Percentiles rank a stretch among this genome's conserved stretches.
Evolutionary conservation across 176 grass and related monocot species (phyloP).

Genomic region (Saccharum officinarum): DNA sequence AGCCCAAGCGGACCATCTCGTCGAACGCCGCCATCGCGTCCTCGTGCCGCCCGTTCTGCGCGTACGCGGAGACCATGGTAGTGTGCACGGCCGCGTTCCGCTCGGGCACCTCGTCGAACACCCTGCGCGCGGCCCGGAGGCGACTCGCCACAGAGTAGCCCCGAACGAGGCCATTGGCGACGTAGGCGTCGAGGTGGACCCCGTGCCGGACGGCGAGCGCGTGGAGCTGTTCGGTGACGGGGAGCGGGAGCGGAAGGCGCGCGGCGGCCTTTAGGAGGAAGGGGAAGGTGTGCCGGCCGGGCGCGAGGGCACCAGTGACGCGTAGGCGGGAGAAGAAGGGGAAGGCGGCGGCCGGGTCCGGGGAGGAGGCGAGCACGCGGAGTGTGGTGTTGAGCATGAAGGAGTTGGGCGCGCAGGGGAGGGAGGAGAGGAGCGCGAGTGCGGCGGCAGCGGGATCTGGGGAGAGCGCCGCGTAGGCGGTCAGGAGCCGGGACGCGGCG

Average conservation of each 20-base stretch:
- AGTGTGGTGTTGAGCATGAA: constrained; percentile 57
- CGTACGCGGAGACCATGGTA: constrained; percentile 46
- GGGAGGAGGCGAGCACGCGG: constrained; percentile 31
- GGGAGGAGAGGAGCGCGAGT: constrained; percentile 30
- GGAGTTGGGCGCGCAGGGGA: constrained; percentile 33
- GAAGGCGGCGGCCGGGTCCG: constrained; percentile 35
- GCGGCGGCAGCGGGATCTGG: constrained; percentile 22
- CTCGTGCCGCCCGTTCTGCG: constrained; percentile 29
- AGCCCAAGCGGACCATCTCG: constrained; percentile 36
- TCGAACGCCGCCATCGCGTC: constrained; percentile 41
- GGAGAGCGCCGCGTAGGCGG: constrained; percentile 34
- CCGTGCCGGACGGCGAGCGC: constrained; percentile 36
- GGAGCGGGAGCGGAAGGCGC: not conserved
- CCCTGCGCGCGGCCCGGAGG: not conserved
- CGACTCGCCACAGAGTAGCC: constrained; percentile 24
- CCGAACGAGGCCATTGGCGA: constrained; percentile 45
- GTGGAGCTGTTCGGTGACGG: constrained; percentile 35
- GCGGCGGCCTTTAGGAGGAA: constrained; percentile 56
- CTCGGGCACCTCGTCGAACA: constrained; percentile 47
- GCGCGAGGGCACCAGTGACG: not conserved
- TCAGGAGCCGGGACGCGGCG: constrained; percentile 45
- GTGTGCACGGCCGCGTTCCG: constrained; percentile 36
- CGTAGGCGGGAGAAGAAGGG: constrained; percentile 19
- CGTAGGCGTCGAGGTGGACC: constrained; percentile 38
- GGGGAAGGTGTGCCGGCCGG: constrained; percentile 49